These are phyloP conservation scores for Aspergillus thermomutatus DNA, from an alignment of 2,329 filamentous ascomycete genomes.

Conservation along the genomic window DNA sequence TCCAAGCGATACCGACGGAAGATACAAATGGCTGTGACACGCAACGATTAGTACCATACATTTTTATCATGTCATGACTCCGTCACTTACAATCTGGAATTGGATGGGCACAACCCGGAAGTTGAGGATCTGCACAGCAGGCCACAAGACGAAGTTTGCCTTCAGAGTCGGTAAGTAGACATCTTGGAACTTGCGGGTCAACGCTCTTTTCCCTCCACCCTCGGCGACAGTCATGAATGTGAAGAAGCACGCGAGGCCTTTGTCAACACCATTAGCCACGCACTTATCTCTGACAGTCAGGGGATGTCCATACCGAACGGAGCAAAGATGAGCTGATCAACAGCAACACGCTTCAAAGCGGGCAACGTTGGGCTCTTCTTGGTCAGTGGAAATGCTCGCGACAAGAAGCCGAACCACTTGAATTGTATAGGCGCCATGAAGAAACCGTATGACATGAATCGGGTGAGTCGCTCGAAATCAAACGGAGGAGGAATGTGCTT, in stretches of 20 bases:
- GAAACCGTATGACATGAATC: slow-evolving; percentile 98
- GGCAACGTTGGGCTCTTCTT: slow-evolving; percentile 71
- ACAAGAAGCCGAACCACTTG: slow-evolving; percentile 90
- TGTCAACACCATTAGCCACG: slow-evolving; percentile 5
- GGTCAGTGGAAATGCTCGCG: slow-evolving; percentile 76
- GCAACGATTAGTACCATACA: slow-evolving; percentile 2
- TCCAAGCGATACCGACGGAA: slow-evolving; percentile 94
- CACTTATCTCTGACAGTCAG: slow-evolving; percentile 1
- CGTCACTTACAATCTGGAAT: slow-evolving; percentile 88
- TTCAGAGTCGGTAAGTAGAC: slow-evolving; percentile 93
- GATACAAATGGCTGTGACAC: slow-evolving; percentile 80
- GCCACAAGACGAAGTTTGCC: slow-evolving; percentile 95
- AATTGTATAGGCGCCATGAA: slow-evolving; percentile 94
- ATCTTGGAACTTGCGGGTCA: slow-evolving; percentile 81
- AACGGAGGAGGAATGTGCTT: slow-evolving; percentile 72
- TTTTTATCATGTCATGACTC: background rate
- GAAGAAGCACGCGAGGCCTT: slow-evolving; percentile 81
- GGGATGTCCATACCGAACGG: slow-evolving; percentile 63
- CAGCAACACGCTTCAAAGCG: slow-evolving; percentile 82
- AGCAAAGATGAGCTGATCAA: slow-evolving; percentile 91
- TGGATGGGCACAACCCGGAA: slow-evolving; percentile 93
- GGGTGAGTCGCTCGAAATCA: slow-evolving; percentile 88
- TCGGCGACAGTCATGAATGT: slow-evolving; percentile 95
- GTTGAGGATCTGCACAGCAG: slow-evolving; percentile 92
- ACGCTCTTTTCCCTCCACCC: slow-evolving; percentile 76